phyloP scores from a whole-genome alignment of 257 asterid species.

The Ophiorrhiza pumila region DNA sequence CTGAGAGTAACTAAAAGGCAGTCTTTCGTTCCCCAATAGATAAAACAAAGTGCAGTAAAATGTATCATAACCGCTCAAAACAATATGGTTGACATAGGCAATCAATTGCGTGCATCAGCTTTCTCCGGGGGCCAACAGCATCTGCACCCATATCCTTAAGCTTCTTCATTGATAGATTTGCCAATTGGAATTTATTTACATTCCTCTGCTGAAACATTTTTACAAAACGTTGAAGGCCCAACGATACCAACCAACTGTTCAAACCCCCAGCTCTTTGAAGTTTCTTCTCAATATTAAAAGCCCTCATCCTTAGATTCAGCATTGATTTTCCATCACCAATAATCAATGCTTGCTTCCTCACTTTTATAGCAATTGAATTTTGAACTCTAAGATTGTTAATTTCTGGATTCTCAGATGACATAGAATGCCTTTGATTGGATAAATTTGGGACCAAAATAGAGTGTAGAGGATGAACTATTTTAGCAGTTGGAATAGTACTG shows the following conservation, averaged over 20 bases:
- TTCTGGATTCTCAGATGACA: constrained; percentile 34
- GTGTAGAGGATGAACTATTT: constrained; percentile 35
- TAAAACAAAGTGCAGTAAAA: neutral
- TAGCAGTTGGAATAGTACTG: constrained; percentile 23
- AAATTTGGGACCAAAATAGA: constrained; percentile 24
- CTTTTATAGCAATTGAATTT: constrained; percentile 19
- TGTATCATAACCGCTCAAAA: constrained; percentile 37
- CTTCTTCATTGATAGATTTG: constrained; percentile 72
- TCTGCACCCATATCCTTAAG: constrained; percentile 83
- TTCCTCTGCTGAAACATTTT: constrained; percentile 51
- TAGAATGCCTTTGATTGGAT: constrained; percentile 25
- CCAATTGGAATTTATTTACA: constrained; percentile 64
- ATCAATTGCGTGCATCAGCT: constrained; percentile 86
- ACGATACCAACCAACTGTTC: constrained; percentile 75
- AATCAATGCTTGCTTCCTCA: constrained; percentile 33
- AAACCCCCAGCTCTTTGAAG: constrained; percentile 75
- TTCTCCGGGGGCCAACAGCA: constrained; percentile 91
- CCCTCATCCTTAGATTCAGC: constrained; percentile 56
- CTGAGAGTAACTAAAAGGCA: no score
- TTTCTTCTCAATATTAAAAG: constrained; percentile 54
- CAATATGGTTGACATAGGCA: constrained; percentile 91
- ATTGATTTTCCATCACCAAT: constrained; percentile 33
- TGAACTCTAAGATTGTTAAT: constrained; percentile 22
- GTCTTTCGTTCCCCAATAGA: no score
- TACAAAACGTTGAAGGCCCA: constrained; percentile 66